A percentile compares a stretch with the other conserved stretches of the same genome.
These are phyloP conservation scores for Moniliophthora roreri DNA, from an alignment of 1,284 basidiomycete species.

Conservation along the genomic window DNA sequence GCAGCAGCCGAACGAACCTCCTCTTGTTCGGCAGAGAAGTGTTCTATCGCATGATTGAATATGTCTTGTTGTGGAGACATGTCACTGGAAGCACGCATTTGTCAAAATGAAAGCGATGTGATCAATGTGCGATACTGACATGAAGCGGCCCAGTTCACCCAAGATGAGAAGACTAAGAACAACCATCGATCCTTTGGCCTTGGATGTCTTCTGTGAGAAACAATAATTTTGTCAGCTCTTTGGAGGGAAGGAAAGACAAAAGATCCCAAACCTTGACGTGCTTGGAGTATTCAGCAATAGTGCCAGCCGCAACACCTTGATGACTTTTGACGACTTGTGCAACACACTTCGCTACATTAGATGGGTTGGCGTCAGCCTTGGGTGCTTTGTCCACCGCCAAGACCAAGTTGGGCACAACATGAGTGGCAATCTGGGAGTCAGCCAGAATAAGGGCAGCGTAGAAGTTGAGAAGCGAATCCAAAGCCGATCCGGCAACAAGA, in stretches of 20 bases:
- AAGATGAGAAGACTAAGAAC: constrained; percentile 86
- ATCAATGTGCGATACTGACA: constrained; percentile 47
- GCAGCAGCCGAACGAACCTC: constrained; percentile 87
- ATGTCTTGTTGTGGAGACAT: constrained; percentile 77
- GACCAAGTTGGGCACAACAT: constrained; percentile 73
- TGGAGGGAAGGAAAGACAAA: constrained; percentile 1
- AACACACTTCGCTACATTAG: constrained; percentile 82
- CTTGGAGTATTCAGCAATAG: constrained; percentile 80
- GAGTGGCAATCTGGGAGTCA: constrained; percentile 77
- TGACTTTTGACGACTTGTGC: constrained; percentile 76
- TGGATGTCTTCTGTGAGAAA: constrained; percentile 51
- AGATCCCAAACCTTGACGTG: constrained; percentile 59
- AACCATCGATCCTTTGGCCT: constrained; percentile 63
- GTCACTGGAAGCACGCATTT: constrained; percentile 57
- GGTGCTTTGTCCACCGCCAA: constrained; percentile 57
- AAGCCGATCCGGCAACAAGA: constrained; percentile 67
- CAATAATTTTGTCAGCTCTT: constrained; percentile 5
- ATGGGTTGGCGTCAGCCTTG: constrained; percentile 52
- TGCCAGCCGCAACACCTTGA: constrained; percentile 71
- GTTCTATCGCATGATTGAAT: constrained; percentile 71
- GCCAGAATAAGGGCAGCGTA: constrained; percentile 80
- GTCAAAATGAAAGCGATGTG: constrained; percentile 1
- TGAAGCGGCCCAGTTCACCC: constrained; percentile 87
- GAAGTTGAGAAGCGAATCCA: constrained; percentile 83
- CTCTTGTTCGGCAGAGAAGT: constrained; percentile 78